phyloP scores from a whole-genome alignment of 163 green algal species.

The Scenedesmus sp. region DNA sequence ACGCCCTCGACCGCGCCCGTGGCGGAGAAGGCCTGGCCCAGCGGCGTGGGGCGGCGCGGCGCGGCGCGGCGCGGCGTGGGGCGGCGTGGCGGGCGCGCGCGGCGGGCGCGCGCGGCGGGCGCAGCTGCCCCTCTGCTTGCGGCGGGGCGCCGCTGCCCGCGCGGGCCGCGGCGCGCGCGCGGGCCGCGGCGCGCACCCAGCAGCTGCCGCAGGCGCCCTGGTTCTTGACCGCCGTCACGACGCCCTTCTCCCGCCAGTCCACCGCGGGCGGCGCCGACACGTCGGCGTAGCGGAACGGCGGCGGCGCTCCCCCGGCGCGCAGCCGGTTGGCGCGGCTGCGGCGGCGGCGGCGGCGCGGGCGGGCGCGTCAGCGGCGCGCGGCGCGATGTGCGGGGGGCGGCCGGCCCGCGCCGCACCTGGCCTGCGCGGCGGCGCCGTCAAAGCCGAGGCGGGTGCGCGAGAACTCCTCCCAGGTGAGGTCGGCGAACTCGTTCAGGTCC shows the following conservation, averaged over 20 bases:
- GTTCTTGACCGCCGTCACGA: constrained; percentile 96
- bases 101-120: too few relatives aligned
- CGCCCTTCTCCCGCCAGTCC: constrained; percentile 87
- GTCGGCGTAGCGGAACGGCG: constrained; percentile 42
- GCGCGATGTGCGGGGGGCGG: neutral
- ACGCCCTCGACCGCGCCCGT: constrained; percentile 92
- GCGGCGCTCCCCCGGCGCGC: neutral
- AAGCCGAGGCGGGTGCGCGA: constrained; percentile 72
- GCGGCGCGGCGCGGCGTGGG: too few relatives aligned
- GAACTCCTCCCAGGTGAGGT: constrained; percentile 88
- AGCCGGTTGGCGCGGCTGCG: neutral
- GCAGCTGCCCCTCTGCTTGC: too few relatives aligned
- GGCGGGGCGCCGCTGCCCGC: too few relatives aligned
- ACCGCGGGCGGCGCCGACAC: constrained; percentile 62
- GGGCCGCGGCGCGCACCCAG: too few relatives aligned
- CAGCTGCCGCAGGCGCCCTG: constrained; percentile 57
- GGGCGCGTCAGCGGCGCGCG: neutral
- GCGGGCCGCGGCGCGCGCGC: too few relatives aligned
- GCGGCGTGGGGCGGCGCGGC: too few relatives aligned
- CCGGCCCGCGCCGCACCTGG: constrained; percentile 11
- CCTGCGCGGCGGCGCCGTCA: constrained; percentile 41
- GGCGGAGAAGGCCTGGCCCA: constrained; percentile 97
- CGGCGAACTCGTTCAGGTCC: constrained; percentile 81
- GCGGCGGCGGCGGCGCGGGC: neutral
- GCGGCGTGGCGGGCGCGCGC: too few relatives aligned